Evolutionary conservation across 2,329 filamentous ascomycete genomes (phyloP).

Genomic region (Phialophora tarda): DNA sequence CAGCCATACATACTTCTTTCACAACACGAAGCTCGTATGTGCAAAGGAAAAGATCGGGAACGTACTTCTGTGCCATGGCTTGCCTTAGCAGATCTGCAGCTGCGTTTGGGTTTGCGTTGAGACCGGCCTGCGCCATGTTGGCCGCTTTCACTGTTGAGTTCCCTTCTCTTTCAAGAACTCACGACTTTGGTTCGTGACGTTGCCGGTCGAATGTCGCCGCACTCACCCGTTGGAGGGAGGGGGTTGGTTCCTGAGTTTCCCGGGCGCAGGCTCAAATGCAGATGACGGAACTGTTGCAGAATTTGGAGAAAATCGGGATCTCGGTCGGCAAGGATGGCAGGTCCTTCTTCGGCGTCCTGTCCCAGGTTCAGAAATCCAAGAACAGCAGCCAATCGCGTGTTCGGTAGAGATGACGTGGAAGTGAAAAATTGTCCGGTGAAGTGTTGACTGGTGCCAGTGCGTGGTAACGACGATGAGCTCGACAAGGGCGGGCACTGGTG

Average conservation of each 20-base stretch:
- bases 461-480: conserved; percentile 31
- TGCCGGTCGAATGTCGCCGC: conserved; percentile 21
- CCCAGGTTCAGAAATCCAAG: conserved; percentile 2
- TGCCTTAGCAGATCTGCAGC: conserved; percentile 65
- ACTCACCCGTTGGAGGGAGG: conserved; percentile 28
- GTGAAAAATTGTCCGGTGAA: conserved; percentile 4
- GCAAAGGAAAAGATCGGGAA: conserved; percentile 42
- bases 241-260: conserved; percentile 32
- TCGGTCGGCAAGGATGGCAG: conserved; percentile 34
- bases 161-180: conserved; percentile 31
- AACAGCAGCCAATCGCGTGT: conserved; percentile 8
- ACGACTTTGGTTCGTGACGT: conserved; percentile 11
- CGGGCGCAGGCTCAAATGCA: conserved; percentile 29
- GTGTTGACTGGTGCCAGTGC: conserved; percentile 17
- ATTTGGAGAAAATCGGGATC: conserved; percentile 38
- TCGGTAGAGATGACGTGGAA: conserved; percentile 14
- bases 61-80: conserved; percentile 64
- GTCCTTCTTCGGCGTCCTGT: conserved; percentile 24
- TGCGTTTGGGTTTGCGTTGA: conserved; percentile 57
- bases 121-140: conserved; percentile 39
- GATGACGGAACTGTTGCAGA: conserved; percentile 34
- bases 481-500: conserved; percentile 19
- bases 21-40: conserved; percentile 23
- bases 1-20: conserved; percentile 16
- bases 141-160: conserved; percentile 18